These are phyloP conservation scores for Rhodotorula graminis DNA, from an alignment of 768 basidiomycete genomes.

Conservation along the genomic window DNA sequence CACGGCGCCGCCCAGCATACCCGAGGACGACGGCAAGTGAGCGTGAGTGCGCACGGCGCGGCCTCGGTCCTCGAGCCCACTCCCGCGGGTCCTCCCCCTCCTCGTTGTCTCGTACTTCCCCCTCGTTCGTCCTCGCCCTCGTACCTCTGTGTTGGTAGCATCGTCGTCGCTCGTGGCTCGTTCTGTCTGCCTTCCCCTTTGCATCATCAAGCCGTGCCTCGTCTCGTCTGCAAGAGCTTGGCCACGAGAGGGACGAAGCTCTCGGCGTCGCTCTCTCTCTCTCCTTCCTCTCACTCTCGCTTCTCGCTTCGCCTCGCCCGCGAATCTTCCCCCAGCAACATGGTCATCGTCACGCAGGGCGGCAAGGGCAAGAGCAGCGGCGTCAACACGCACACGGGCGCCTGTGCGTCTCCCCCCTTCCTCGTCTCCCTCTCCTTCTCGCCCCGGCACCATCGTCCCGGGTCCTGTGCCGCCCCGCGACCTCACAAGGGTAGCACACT, in stretches of 20 bases:
- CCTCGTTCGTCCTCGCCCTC: background rate
- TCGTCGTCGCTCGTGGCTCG: background rate
- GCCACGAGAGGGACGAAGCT: too few relatives aligned
- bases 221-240: too few relatives aligned
- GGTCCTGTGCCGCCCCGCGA: background rate
- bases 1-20: conserved; percentile 23
- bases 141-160: background rate
- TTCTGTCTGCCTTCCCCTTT: too few relatives aligned
- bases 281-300: background rate
- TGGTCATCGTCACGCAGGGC: background rate
- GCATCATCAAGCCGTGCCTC: background rate
- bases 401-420: background rate
- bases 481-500: too few relatives aligned
- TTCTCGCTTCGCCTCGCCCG: too few relatives aligned
- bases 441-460: too few relatives aligned
- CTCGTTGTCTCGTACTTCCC: too few relatives aligned
- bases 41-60: background rate
- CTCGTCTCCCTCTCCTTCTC: too few relatives aligned
- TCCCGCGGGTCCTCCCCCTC: too few relatives aligned
- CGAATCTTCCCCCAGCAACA: background rate
- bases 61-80: too few relatives aligned
- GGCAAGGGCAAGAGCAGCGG: background rate
- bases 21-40: conserved; percentile 18
- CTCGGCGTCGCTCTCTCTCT: background rate
- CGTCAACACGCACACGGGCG: background rate